Evolutionary conservation across 1,284 basidiomycete genomes (phyloP).

Genomic region (Filobasidium uniguttulatum): DNA sequence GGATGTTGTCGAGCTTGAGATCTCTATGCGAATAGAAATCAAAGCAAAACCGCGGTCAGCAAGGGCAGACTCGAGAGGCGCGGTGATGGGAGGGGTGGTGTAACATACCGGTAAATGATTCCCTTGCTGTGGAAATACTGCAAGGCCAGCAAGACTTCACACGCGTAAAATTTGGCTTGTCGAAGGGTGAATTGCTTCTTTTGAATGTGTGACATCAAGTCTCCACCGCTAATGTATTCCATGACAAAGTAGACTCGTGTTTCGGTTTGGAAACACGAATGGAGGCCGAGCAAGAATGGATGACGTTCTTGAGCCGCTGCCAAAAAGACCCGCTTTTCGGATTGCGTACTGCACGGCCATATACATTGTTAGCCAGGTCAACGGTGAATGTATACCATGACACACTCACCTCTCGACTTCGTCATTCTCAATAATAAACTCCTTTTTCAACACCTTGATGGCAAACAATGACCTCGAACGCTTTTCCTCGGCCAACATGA

Average conservation of each 20-base stretch:
- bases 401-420: constrained; percentile 82
- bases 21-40: constrained; percentile 49
- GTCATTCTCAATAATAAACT: constrained; percentile 99
- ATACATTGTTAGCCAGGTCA: neutral
- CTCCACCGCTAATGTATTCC: constrained; percentile 64
- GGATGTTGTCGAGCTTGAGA: constrained; percentile 95
- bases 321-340: constrained; percentile 96
- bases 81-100: too few species aligned
- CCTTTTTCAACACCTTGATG: constrained; percentile 99
- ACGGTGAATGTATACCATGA: neutral
- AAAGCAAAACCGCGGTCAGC: neutral
- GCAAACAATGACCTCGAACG: constrained; percentile 74
- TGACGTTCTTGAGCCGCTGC: constrained; percentile 91
- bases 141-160: constrained; percentile 89
- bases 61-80: neutral
- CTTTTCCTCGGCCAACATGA: constrained; percentile 99
- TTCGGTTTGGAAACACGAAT: constrained; percentile 99
- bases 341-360: constrained; percentile 63
- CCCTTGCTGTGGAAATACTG: constrained; percentile 98
- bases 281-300: constrained; percentile 90
- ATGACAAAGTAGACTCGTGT: constrained; percentile 82
- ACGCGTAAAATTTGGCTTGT: constrained; percentile 94
- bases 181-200: constrained; percentile 65
- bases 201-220: constrained; percentile 71
- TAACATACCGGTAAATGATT: constrained; percentile 72